These are phyloP conservation scores for Carpinus fangiana DNA, from an alignment of 306 rosid genomes.

Conservation along the genomic window DNA sequence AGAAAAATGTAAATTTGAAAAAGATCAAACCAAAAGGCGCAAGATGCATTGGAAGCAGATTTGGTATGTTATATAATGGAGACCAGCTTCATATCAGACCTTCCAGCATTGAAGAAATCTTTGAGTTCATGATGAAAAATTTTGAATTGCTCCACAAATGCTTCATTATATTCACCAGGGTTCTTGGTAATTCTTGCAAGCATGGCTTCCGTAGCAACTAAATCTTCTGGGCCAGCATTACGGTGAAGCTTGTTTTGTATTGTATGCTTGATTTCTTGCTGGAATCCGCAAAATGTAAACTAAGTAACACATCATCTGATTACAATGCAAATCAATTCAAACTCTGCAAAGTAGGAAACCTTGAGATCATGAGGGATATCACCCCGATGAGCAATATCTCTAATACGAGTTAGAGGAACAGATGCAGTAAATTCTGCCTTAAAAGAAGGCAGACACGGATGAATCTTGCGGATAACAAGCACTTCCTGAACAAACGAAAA, in stretches of 20 bases:
- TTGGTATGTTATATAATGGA: slow-evolving; percentile 8
- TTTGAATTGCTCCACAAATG: slow-evolving; percentile 87
- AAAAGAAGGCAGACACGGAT: slow-evolving; percentile 96
- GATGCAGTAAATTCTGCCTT: slow-evolving; percentile 99
- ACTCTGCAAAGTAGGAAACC: slow-evolving; percentile 46
- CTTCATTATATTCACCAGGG: slow-evolving; percentile 78
- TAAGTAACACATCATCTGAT: slow-evolving; percentile 28
- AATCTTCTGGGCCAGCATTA: slow-evolving; percentile 97
- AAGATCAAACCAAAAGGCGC: slow-evolving; percentile 2
- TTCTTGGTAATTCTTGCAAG: slow-evolving; percentile 80
- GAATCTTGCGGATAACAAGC: slow-evolving; percentile 81
- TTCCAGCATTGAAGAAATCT: slow-evolving; percentile 99
- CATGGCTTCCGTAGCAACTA: slow-evolving; percentile 96
- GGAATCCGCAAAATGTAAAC: slow-evolving; percentile 32
- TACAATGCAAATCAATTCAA: slow-evolving; percentile 17
- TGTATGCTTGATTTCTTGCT: slow-evolving; percentile 93
- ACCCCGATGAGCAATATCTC: slow-evolving; percentile 97
- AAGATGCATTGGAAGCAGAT: slow-evolving; percentile 24
- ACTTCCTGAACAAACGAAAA: slow-evolving; percentile 58
- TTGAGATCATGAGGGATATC: slow-evolving; percentile 96
- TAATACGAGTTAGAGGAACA: slow-evolving; percentile 91
- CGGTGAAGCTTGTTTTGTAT: slow-evolving; percentile 99
- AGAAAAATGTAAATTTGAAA: background rate
- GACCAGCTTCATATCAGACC: slow-evolving; percentile 52
- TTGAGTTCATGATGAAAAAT: slow-evolving; percentile 89